Conservation (phyloP, 306 rosid genomes). For the Trifolium repens region DNA sequence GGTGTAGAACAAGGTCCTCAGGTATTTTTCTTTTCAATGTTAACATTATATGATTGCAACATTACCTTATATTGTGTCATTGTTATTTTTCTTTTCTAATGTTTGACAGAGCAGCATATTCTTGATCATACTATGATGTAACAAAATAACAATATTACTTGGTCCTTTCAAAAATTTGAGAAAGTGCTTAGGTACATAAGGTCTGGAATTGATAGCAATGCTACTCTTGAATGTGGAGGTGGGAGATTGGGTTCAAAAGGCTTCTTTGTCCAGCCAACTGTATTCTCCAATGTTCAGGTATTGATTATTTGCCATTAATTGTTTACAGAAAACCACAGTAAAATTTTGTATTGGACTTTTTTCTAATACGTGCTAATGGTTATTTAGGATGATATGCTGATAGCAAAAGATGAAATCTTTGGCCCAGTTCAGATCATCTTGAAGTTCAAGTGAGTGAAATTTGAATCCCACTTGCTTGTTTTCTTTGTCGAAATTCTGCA, state of each 20-base stretch:
- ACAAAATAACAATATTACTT: slow-evolving; percentile 29
- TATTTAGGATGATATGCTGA: slow-evolving; percentile 81
- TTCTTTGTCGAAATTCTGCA: not conserved
- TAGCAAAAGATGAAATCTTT: slow-evolving; percentile 92
- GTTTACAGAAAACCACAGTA: not conserved
- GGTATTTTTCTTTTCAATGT: slow-evolving; percentile 45
- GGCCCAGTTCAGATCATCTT: slow-evolving; percentile 92
- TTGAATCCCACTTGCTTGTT: not conserved
- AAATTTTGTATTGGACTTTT: slow-evolving; percentile 20
- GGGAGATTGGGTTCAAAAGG: slow-evolving; percentile 79
- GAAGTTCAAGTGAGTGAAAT: slow-evolving; percentile 82
- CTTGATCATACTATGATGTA: slow-evolving; percentile 18
- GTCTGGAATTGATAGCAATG: slow-evolving; percentile 73
- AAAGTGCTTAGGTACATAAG: slow-evolving; percentile 78
- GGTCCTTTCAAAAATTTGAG: slow-evolving; percentile 49
- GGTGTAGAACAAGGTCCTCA: slow-evolving; percentile 98
- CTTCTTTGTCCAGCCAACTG: slow-evolving; percentile 89
- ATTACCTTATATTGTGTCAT: not conserved
- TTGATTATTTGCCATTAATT: slow-evolving; percentile 2
- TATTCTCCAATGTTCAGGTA: slow-evolving; percentile 95
- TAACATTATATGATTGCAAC: not conserved
- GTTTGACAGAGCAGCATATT: slow-evolving; percentile 19
- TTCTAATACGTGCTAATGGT: slow-evolving; percentile 28
- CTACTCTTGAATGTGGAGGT: slow-evolving; percentile 94
- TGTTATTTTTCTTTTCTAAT: not conserved